Evolutionary conservation across 163 green algal species (phyloP).

Genomic region (Scenedesmus sp.): DNA sequence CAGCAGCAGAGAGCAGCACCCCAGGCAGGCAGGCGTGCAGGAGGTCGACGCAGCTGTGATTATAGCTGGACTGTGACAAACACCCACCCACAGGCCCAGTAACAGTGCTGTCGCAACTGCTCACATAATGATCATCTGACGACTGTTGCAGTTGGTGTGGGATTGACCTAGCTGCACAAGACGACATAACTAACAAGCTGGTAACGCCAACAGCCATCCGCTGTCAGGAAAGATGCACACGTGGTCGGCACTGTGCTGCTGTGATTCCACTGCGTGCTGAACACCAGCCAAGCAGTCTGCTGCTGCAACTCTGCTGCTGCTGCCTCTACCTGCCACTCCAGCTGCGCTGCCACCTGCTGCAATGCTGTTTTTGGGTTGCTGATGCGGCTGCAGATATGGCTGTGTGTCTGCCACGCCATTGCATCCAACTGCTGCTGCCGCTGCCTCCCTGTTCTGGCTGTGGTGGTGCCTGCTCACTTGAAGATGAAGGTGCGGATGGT

Average conservation of each 20-base stretch:
- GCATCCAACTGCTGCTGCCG: not conserved
- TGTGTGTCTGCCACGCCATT: not conserved
- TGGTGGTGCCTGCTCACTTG: slow-evolving; percentile 28
- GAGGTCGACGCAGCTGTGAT: not conserved
- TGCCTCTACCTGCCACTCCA: not conserved
- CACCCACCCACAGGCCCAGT: no score
- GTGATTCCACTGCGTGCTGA: no score
- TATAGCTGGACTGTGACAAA: not conserved
- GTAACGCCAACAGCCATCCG: no score
- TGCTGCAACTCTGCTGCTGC: slow-evolving; percentile 14
- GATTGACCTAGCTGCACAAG: not conserved
- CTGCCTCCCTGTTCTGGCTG: not conserved
- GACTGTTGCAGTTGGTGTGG: no score
- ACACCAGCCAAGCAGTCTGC: no score
- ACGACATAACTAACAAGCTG: no score
- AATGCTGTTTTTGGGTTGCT: not conserved
- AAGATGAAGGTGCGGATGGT: slow-evolving; percentile 89
- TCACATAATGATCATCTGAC: no score
- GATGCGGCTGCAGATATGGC: not conserved
- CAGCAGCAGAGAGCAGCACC: not conserved
- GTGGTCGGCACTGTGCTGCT: not conserved
- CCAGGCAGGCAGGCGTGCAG: not conserved
- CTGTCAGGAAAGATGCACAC: not conserved
- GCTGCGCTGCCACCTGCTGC: not conserved
- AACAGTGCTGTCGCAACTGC: no score